Evolutionary conservation across 75 land plant species (phyloP).

Genomic region (Chamaecyparis obtusa): DNA sequence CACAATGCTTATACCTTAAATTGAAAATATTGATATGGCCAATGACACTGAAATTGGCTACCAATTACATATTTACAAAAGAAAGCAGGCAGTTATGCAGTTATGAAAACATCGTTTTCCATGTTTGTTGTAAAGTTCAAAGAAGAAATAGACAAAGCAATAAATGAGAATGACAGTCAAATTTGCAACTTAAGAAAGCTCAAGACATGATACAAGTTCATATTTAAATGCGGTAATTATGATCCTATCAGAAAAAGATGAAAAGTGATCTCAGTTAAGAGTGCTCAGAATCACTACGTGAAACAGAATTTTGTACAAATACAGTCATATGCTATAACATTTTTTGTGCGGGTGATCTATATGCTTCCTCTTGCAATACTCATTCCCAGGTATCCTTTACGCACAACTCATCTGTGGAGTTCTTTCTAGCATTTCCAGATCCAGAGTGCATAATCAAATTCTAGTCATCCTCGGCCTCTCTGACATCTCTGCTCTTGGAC

Average conservation of each 20-base stretch:
- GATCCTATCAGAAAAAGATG: not conserved
- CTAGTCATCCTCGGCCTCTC: no score
- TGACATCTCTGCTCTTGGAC: no score
- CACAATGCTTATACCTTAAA: not conserved
- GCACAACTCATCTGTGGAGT: no score
- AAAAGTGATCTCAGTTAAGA: not conserved
- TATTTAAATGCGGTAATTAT: not conserved
- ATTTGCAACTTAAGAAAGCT: not conserved
- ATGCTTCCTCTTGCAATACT: no score
- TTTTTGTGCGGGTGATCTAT: not conserved
- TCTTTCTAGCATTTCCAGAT: no score
- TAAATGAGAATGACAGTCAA: not conserved
- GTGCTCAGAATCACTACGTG: not conserved
- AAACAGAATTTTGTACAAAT: not conserved
- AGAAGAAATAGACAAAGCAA: not conserved
- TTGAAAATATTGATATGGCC: not conserved
- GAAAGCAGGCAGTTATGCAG: not conserved
- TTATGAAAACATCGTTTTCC: not conserved
- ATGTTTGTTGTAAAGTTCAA: not conserved
- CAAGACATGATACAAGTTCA: not conserved
- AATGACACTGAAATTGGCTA: not conserved
- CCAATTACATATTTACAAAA: not conserved
- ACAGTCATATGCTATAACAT: not conserved
- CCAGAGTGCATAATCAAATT: no score
- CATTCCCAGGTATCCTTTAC: no score